Conservation (phyloP, 1,284 basidiomycete species). For the Ceratobasidium sp. region DNA sequence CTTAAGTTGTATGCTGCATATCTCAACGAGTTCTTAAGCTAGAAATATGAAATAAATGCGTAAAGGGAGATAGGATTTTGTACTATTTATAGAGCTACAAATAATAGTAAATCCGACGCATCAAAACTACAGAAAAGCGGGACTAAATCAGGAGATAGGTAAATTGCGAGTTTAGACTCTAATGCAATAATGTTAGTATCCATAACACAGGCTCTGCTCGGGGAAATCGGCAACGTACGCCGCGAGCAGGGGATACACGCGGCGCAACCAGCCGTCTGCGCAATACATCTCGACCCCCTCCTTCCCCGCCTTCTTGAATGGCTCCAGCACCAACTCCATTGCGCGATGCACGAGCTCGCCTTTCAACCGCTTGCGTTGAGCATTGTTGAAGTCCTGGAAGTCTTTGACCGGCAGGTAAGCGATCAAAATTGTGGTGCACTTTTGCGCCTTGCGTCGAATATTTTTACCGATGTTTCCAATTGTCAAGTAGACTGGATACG, state of each 20-base stretch:
- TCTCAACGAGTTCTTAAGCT: too few species aligned
- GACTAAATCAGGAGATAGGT: too few species aligned
- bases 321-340: constrained; percentile 35
- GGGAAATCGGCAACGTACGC: constrained; percentile 42
- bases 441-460: constrained; percentile 15
- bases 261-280: constrained; percentile 37
- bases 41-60: too few species aligned
- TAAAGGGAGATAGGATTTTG: too few species aligned
- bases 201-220: constrained; percentile 45
- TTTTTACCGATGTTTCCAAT: constrained; percentile 40
- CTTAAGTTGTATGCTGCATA: too few species aligned
- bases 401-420: constrained; percentile 27
- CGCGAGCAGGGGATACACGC: constrained; percentile 32
- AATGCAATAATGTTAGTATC: too few species aligned
- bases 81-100: too few species aligned
- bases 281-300: constrained; percentile 31
- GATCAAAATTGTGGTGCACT: constrained; percentile 21
- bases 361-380: not conserved
- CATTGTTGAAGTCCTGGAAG: constrained; percentile 19
- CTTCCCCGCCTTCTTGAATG: constrained; percentile 1
- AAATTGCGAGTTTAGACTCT: too few species aligned
- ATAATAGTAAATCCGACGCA: too few species aligned
- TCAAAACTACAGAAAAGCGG: too few species aligned
- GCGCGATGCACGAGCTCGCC: constrained; percentile 42
- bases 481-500: constrained; percentile 37